Percentiles rank a stretch among this genome's conserved stretches.
Evolutionary conservation across 2,329 filamentous ascomycete species (phyloP).

Genomic region (Stagonosporopsis rhizophila): DNA sequence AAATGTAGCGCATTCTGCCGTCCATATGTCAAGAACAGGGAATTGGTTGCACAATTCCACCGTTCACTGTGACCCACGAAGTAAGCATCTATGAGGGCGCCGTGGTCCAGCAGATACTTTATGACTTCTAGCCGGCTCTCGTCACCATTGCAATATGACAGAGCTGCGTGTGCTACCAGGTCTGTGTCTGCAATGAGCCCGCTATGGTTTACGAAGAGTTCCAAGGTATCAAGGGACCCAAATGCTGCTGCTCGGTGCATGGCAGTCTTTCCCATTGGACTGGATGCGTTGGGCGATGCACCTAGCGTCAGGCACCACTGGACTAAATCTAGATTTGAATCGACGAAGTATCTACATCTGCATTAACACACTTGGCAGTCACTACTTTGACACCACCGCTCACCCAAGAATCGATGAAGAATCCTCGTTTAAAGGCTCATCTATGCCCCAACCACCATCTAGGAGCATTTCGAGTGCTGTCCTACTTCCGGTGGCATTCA

Average conservation of each 20-base stretch:
- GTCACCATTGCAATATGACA: background rate
- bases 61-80: conserved; percentile 3
- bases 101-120: background rate
- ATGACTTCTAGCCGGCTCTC: background rate
- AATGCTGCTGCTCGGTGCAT: conserved; percentile 1
- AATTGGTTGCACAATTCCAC: background rate
- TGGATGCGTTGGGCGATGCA: conserved; percentile 1
- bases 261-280: background rate
- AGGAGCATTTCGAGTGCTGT: background rate
- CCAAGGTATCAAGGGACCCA: background rate
- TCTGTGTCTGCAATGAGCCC: background rate
- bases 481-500: background rate
- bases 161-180: background rate
- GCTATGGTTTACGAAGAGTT: background rate
- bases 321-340: background rate
- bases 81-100: background rate
- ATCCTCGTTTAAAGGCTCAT: background rate
- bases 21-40: background rate
- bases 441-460: background rate
- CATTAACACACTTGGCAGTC: background rate
- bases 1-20: conserved; percentile 3
- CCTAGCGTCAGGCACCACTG: background rate
- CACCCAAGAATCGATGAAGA: background rate
- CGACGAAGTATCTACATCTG: background rate
- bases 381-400: background rate